Evolutionary conservation across 495 filamentous ascomycete genomes (phyloP).

Genomic region (Neurospora intermedia): DNA sequence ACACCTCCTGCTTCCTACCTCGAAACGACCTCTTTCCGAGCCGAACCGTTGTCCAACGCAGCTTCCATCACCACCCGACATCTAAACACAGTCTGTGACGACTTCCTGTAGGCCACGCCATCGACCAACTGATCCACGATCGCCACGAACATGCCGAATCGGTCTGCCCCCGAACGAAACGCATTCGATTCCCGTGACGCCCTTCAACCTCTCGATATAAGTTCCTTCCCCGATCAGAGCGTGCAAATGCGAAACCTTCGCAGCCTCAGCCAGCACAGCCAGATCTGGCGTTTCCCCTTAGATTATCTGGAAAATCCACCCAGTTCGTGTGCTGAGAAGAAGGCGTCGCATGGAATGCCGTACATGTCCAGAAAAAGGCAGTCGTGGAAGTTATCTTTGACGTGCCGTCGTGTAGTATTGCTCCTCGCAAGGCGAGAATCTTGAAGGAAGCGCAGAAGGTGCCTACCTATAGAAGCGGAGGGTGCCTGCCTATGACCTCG

Average conservation of each 20-base stretch:
- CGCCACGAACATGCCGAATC: not conserved
- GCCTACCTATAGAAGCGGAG: not conserved
- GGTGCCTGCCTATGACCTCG: not conserved
- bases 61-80: not conserved
- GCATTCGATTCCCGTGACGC: not conserved
- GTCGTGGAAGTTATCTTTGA: not conserved
- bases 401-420: not conserved
- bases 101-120: not conserved
- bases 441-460: not conserved
- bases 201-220: not conserved
- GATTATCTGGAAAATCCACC: not conserved
- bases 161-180: not conserved
- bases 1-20: not conserved
- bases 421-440: not conserved
- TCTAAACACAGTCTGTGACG: not conserved
- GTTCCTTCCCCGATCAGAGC: not conserved
- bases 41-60: not conserved
- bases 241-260: not conserved
- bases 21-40: not conserved
- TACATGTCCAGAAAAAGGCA: not conserved
- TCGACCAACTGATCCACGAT: not conserved
- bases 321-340: not conserved
- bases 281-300: not conserved
- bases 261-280: not conserved
- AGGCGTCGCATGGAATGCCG: not conserved